Evolutionary conservation across 2,329 filamentous ascomycete species (phyloP).

Genomic region (Blumeria hordei): DNA sequence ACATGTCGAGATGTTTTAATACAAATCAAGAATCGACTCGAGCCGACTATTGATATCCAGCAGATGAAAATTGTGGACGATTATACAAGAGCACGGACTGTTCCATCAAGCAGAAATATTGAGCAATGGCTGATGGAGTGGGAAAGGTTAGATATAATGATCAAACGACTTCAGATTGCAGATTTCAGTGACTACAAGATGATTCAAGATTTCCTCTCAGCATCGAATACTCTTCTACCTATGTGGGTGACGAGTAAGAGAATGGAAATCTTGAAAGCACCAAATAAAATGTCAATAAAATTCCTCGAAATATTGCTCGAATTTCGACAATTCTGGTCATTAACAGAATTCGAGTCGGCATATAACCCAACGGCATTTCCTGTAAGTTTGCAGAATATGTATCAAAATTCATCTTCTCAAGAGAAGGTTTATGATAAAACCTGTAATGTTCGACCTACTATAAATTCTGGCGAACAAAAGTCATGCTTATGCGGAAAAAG

Average conservation of each 20-base stretch:
- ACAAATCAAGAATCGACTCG: not conserved
- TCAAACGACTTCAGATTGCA: not conserved
- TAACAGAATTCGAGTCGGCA: not conserved
- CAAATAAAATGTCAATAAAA: not conserved
- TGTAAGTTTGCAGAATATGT: not conserved
- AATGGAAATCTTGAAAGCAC: not conserved
- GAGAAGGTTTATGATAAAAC: not conserved
- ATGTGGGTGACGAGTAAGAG: conserved; percentile 1
- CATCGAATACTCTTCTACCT: not conserved
- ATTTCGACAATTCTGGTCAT: conserved; percentile 1
- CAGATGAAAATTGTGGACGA: not conserved
- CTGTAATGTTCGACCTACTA: not conserved
- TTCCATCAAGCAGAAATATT: not conserved
- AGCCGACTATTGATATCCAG: not conserved
- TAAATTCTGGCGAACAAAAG: not conserved
- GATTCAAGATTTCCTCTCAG: not conserved
- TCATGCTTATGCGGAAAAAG: not conserved
- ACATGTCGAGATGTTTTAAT: not conserved
- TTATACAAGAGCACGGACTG: not conserved
- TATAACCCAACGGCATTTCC: not conserved
- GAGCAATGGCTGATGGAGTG: not conserved
- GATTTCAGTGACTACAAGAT: not conserved
- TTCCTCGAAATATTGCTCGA: not conserved
- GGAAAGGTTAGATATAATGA: not conserved
- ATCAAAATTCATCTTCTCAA: not conserved